Evolutionary conservation across 73 alveolate genomes (phyloP), one percentile per base, ranked within the genome.

Genomic region (Paramecium sonneborni): DNA sequence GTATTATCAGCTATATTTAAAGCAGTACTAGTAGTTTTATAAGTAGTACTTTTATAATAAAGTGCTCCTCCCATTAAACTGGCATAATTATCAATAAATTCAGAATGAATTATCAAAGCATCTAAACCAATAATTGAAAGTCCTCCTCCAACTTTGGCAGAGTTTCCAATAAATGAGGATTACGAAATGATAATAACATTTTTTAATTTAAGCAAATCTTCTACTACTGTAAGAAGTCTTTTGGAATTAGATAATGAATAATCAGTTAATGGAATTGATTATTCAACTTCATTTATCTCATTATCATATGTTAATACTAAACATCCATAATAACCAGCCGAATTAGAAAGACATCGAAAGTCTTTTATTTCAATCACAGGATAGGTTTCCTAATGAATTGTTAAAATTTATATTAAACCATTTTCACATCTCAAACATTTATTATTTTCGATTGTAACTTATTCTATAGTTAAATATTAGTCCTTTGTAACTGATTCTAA

Each of bases 21-120:
- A 11, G 39, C 5, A 5, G 58, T 34, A 6, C 32, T 10, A 37
- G 9, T 2, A 3, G 15, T 32, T 62, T 62, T 62, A 32, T 62
- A 37, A n/a, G 58, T 20, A 5, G 15, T 35, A 39, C 87, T 74
- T 21, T 79, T 23, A 44, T 43, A 79, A 46, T 30, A 79, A 6
- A 79, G 39, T 3, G 76, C 69, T 79, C 90, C 90, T 43, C 76
- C 90, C 72, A 79, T 39, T 14, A 79, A 41, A 79, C 76, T 79
- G 20, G 90, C 70, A 38, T 26, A 30, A 79, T 79, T 79, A 79
- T 79, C 90, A 30, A 18, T 43, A 44, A 79, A 79, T 23, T 79
- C 74, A 0, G 90, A 43, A 3, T 21, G 30, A 21, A 44, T 79
- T 21, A 79, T 79, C 10, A 46, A 39, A 10, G 76, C 43, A 18